Evolutionary conservation across 2,329 filamentous ascomycete genomes (phyloP).

Genomic region (Colletotrichum tanaceti): DNA sequence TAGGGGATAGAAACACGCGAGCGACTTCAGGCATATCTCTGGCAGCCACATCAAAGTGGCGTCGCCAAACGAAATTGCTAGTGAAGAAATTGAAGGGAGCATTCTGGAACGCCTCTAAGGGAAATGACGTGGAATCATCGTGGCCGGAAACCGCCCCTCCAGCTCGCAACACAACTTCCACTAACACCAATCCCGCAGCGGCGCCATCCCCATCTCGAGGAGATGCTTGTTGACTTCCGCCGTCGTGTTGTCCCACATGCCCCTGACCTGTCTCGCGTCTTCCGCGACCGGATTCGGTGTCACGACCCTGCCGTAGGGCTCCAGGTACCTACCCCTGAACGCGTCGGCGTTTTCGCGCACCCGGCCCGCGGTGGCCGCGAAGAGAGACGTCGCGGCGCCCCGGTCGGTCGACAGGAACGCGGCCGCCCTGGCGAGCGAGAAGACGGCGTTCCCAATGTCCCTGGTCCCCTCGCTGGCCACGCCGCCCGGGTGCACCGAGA

Average conservation of each 20-base stretch:
- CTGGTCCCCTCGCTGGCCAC: constrained; percentile 27
- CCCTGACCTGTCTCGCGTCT: constrained; percentile 31
- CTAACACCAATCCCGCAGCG: constrained; percentile 11
- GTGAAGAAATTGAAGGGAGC: neutral
- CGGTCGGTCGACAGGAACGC: constrained; percentile 35
- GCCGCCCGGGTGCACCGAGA: constrained; percentile 43
- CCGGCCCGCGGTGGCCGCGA: constrained; percentile 41
- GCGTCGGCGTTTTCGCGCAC: constrained; percentile 29
- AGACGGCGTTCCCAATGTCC: constrained; percentile 17
- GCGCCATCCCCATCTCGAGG: constrained; percentile 11
- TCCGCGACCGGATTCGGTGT: constrained; percentile 35
- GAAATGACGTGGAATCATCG: too few relatives aligned
- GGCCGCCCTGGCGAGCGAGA: constrained; percentile 28
- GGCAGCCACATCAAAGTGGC: too few relatives aligned
- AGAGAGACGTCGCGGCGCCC: constrained; percentile 41
- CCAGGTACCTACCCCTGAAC: constrained; percentile 43
- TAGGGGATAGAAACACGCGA: neutral
- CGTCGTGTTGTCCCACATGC: constrained; percentile 42
- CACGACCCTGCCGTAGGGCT: constrained; percentile 36
- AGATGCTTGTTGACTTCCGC: constrained; percentile 37
- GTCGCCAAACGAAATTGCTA: neutral
- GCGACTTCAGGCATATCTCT: neutral
- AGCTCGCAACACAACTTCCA: too few relatives aligned
- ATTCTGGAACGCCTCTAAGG: neutral
- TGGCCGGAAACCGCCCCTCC: neutral